Percentiles rank a stretch among this genome's conserved stretches.
Conservation (phyloP, 148 eudicot genomes). For the Amaranthus palmeri region DNA sequence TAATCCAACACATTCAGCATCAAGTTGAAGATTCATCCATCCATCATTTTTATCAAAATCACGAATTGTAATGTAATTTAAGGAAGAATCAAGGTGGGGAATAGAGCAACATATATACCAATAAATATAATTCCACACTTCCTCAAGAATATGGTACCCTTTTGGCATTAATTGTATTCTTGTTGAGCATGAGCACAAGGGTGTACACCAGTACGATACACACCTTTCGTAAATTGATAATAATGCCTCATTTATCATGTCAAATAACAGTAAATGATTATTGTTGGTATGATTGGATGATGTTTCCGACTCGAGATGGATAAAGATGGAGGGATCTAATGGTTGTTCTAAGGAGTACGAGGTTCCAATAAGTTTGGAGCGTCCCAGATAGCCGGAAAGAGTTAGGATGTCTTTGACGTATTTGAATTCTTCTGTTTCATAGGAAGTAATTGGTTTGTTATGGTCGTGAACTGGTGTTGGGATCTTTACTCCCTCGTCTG, state of each 20-base stretch:
- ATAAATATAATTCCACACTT: slow-evolving; percentile 61
- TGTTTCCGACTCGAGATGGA: slow-evolving; percentile 26
- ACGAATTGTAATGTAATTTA: slow-evolving; percentile 45
- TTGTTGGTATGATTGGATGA: slow-evolving; percentile 20
- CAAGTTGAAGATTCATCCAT: slow-evolving; percentile 90
- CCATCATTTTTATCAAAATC: slow-evolving; percentile 55
- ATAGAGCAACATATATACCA: slow-evolving; percentile 47
- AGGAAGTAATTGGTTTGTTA: slow-evolving; percentile 11
- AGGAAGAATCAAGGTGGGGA: slow-evolving; percentile 26
- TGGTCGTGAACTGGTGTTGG: not conserved
- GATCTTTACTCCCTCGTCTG: not conserved
- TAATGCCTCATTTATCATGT: slow-evolving; percentile 63
- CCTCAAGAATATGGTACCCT: slow-evolving; percentile 57
- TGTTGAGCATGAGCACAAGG: slow-evolving; percentile 42
- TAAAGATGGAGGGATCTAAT: slow-evolving; percentile 50
- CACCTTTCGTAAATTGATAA: slow-evolving; percentile 55
- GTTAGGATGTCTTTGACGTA: slow-evolving; percentile 57
- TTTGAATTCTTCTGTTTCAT: slow-evolving; percentile 40
- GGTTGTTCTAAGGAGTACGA: slow-evolving; percentile 63
- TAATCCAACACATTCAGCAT: slow-evolving; percentile 69
- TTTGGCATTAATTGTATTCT: slow-evolving; percentile 53
- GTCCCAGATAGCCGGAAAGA: slow-evolving; percentile 52
- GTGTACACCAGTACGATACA: slow-evolving; percentile 45
- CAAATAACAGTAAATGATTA: slow-evolving; percentile 53
- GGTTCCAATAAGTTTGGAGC: slow-evolving; percentile 42